Conservation (phyloP, 805 yeast species). For the Kodamaea lidongshanica region DNA sequence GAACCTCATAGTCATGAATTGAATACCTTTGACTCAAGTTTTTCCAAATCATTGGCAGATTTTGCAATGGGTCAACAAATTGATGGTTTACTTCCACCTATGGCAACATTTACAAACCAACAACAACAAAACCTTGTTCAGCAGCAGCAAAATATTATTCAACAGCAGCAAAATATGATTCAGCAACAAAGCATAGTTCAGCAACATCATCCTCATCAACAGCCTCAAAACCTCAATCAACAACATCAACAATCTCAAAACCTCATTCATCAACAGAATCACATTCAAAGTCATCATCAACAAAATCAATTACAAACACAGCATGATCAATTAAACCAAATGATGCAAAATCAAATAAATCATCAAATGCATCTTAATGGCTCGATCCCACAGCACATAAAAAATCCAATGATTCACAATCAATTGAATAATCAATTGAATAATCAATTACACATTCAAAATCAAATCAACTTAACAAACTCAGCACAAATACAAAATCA, state of each 20-base stretch:
- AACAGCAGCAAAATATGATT: too few relatives aligned
- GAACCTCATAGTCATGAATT: background rate
- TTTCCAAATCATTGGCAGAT: constrained; percentile 2
- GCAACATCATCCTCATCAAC: too few relatives aligned
- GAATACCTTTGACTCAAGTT: constrained; percentile 1
- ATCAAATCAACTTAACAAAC: too few relatives aligned
- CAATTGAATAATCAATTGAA: background rate
- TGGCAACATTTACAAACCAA: constrained; percentile 28
- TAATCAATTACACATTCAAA: too few relatives aligned
- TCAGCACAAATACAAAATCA: too few relatives aligned
- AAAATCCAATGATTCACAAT: background rate
- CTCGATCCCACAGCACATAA: background rate
- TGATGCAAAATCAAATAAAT: background rate
- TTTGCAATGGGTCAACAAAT: constrained; percentile 14
- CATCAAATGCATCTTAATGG: background rate
- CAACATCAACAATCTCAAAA: too few relatives aligned
- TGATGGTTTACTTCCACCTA: constrained; percentile 29
- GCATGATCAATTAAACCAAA: background rate
- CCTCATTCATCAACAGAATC: too few relatives aligned
- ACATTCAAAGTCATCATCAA: background rate
- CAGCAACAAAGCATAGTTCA: too few relatives aligned
- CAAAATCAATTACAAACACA: background rate
- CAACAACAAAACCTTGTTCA: too few relatives aligned
- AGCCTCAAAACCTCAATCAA: too few relatives aligned
- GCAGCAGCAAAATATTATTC: too few relatives aligned